Evolutionary conservation across 2,329 filamentous ascomycete species (phyloP).

Genomic region (Claviceps fusiformis): DNA sequence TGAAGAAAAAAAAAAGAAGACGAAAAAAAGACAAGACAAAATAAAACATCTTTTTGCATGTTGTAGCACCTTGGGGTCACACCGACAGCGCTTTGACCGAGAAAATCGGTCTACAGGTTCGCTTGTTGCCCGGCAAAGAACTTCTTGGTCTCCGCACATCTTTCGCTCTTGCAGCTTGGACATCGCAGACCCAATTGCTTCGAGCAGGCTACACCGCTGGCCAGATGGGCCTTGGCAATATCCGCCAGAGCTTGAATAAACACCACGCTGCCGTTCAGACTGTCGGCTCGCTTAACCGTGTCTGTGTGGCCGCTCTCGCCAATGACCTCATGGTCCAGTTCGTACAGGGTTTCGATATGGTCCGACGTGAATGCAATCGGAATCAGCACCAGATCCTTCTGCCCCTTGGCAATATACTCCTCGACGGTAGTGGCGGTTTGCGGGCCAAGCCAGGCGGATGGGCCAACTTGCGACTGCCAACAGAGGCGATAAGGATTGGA

Average conservation of each 20-base stretch:
- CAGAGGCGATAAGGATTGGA: slow-evolving; percentile 85
- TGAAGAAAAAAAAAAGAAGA: neutral
- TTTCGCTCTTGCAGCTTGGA: slow-evolving; percentile 82
- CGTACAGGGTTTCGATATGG: slow-evolving; percentile 93
- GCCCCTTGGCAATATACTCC: slow-evolving; percentile 77
- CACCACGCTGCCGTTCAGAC: slow-evolving; percentile 75
- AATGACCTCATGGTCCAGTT: slow-evolving; percentile 90
- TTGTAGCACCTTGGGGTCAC: neutral
- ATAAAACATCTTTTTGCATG: slow-evolving; percentile 1
- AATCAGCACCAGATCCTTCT: slow-evolving; percentile 81
- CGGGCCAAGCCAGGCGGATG: slow-evolving; percentile 86
- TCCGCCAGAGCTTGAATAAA: slow-evolving; percentile 87
- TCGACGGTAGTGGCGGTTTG: slow-evolving; percentile 84
- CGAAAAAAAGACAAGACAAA: neutral
- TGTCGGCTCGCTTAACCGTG: slow-evolving; percentile 79
- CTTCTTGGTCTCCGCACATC: slow-evolving; percentile 65
- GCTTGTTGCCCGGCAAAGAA: slow-evolving; percentile 40
- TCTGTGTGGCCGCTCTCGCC: slow-evolving; percentile 67
- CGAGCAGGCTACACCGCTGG: slow-evolving; percentile 54
- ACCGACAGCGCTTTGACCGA: slow-evolving; percentile 3
- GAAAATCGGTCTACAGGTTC: slow-evolving; percentile 8
- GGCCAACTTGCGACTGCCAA: slow-evolving; percentile 97
- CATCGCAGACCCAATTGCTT: slow-evolving; percentile 82
- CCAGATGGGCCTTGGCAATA: slow-evolving; percentile 68
- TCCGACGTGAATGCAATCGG: slow-evolving; percentile 98